Conservation (phyloP, 1,139 yeast species). For the Suhomyces coccinellae region DNA sequence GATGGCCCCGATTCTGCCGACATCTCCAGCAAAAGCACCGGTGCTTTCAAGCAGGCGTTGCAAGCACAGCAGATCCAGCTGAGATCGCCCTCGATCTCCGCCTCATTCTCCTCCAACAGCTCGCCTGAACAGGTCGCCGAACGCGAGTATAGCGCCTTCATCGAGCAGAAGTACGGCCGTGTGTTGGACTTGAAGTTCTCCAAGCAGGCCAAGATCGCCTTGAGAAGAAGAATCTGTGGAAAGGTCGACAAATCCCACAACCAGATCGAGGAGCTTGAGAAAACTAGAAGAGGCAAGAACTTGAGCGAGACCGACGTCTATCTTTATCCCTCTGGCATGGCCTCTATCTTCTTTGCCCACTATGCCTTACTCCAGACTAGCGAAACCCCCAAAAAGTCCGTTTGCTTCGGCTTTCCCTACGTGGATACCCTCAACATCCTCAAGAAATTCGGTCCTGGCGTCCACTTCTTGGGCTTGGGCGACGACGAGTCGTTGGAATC, state of each 20-base stretch:
- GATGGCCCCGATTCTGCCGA: slow-evolving; percentile 19
- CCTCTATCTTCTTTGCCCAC: slow-evolving; percentile 84
- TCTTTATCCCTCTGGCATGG: slow-evolving; percentile 90
- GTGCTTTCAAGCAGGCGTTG: slow-evolving; percentile 31
- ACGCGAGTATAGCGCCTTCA: slow-evolving; percentile 64
- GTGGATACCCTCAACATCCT: slow-evolving; percentile 87
- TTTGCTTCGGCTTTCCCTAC: slow-evolving; percentile 93
- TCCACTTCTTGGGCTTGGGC: slow-evolving; percentile 80
- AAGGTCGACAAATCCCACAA: slow-evolving; percentile 51
- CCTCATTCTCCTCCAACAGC: slow-evolving; percentile 19
- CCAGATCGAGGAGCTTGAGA: slow-evolving; percentile 33
- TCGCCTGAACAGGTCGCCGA: slow-evolving; percentile 33
- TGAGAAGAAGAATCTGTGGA: slow-evolving; percentile 74
- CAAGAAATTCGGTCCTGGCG: slow-evolving; percentile 87
- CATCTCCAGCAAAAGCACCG: neutral
- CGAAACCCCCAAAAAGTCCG: slow-evolving; percentile 57
- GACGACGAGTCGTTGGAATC: slow-evolving; percentile 70
- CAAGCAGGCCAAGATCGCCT: slow-evolving; percentile 69
- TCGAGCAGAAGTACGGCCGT: slow-evolving; percentile 90
- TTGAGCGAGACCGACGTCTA: slow-evolving; percentile 67
- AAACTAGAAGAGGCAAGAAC: slow-evolving; percentile 32
- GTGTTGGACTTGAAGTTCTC: slow-evolving; percentile 78
- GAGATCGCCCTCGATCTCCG: slow-evolving; percentile 31
- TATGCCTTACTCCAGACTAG: slow-evolving; percentile 51
- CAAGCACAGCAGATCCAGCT: slow-evolving; percentile 42